Evolutionary conservation across 768 basidiomycete genomes (phyloP), one percentile per base, ranked within the genome.

Genomic region (Austroboletus festivus): DNA sequence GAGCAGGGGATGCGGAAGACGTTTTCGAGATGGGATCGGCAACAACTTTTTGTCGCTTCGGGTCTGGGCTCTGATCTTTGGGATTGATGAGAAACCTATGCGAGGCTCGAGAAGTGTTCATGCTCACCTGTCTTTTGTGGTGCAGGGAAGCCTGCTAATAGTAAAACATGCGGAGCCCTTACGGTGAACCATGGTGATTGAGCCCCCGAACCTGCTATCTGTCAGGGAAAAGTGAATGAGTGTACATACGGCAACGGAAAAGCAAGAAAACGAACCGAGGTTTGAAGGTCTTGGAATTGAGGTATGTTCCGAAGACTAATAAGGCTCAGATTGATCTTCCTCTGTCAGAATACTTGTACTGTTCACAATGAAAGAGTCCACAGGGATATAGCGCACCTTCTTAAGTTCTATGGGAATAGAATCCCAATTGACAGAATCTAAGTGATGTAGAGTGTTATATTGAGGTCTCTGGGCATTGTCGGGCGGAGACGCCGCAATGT

Each of bases 351-450:
- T 12, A 33, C 24, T 45, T 23, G 40, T 13, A 19, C 5, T 28
- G 18, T n/a, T 41, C 28, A 38, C 15, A 31, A 2, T 9, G 42
- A 42, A 31, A 23, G 4, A 18, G 31, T 1, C 33, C 1, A 15
- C 13, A 7, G 10, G 20, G 16, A 16, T 26, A 15, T 42, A 5
- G 21, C 70, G 33, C 9, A 82, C 86, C 71, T 83, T 84, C 47
- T 75, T 80, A 22, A 88, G 58, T 59, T 88, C 86, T 3, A 47
- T 26, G 1, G 85, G 80, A 3, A 89, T 62, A 3, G 74, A 71
- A 13, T 82, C 78, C 86, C 85, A 88, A 5, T 72, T 74, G 11
- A 79, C 65, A 15, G 61, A 60, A 58, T 86, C 83, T 18, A 82
- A 60, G 13, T 63, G 56, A 3, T 73, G 65, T 4, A 64, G 58